Conservation (phyloP, 805 yeast species). For the Cyberlindnera bimundalis region DNA sequence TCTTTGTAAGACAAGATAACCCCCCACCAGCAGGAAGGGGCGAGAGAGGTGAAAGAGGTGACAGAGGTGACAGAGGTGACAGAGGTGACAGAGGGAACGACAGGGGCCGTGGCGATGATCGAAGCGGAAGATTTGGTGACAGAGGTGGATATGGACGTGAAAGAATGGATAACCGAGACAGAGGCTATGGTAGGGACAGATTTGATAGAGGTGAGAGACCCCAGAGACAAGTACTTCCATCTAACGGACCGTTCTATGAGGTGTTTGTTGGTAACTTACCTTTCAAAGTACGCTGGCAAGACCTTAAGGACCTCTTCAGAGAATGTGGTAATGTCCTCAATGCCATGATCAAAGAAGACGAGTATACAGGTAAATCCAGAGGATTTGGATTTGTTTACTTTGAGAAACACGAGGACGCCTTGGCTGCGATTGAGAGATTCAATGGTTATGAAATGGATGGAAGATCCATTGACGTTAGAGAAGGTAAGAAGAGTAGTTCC, state of each 20-base stretch:
- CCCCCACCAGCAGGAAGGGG: conserved; percentile 58
- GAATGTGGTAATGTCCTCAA: conserved; percentile 73
- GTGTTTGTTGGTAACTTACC: conserved; percentile 83
- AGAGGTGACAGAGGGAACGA: conserved; percentile 9
- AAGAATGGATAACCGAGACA: conserved; percentile 22
- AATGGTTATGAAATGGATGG: conserved; percentile 74
- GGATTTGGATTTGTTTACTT: conserved; percentile 85
- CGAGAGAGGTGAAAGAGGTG: conserved; percentile 13
- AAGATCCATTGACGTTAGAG: conserved; percentile 74
- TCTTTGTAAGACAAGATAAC: conserved; percentile 87
- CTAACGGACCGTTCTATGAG: conserved; percentile 37
- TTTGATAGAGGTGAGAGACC: not conserved
- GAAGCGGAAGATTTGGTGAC: conserved; percentile 17
- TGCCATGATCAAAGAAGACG: conserved; percentile 71
- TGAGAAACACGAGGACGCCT: conserved; percentile 62
- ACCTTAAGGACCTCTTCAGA: conserved; percentile 79
- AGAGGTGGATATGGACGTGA: conserved; percentile 11
- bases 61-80: conserved; percentile 14
- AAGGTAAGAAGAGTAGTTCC: conserved; percentile 45
- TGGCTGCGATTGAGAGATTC: conserved; percentile 63
- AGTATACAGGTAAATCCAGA: conserved; percentile 64
- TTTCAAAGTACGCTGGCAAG: conserved; percentile 77
- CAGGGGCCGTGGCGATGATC: conserved; percentile 8
- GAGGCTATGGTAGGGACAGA: conserved; percentile 7
- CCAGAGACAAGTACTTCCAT: conserved; percentile 18